Conservation (phyloP, 2,329 filamentous ascomycete genomes). For the Aspergillus fijiensis region DNA sequence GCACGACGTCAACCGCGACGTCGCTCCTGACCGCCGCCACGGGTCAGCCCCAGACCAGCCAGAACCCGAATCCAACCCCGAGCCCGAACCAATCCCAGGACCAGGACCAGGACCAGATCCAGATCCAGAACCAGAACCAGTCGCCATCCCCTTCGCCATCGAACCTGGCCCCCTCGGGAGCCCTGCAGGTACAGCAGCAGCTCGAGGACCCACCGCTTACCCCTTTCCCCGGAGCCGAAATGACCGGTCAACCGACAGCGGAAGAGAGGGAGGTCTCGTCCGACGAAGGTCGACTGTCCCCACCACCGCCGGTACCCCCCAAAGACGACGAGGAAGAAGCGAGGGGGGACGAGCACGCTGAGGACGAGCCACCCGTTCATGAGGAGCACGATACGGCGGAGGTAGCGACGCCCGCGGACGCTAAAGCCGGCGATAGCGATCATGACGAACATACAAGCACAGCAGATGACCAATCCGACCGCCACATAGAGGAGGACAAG, state of each 20-base stretch:
- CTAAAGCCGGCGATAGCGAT: slow-evolving; percentile 12
- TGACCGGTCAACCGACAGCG: slow-evolving; percentile 29
- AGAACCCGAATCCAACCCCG: slow-evolving; percentile 16
- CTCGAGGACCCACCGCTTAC: slow-evolving; percentile 31
- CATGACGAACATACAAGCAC: slow-evolving; percentile 14
- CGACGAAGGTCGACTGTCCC: slow-evolving; percentile 25
- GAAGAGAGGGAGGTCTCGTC: slow-evolving; percentile 29
- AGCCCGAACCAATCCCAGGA: neutral
- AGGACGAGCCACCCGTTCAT: slow-evolving; percentile 17
- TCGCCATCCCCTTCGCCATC: neutral
- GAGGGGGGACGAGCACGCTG: slow-evolving; percentile 17
- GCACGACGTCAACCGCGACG: slow-evolving; percentile 33
- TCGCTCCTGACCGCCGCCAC: slow-evolving; percentile 10
- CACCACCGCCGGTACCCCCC: slow-evolving; percentile 30
- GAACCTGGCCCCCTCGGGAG: slow-evolving; percentile 25
- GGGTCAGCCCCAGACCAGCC: slow-evolving; percentile 15
- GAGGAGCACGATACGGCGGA: slow-evolving; percentile 1
- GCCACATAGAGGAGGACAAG: slow-evolving; percentile 22
- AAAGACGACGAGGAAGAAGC: slow-evolving; percentile 26
- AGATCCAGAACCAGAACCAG: neutral
- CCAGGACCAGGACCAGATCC: neutral
- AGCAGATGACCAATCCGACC: slow-evolving; percentile 16
- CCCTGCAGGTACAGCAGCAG: slow-evolving; percentile 23
- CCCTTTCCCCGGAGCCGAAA: slow-evolving; percentile 35
- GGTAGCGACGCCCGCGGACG: slow-evolving; percentile 5